Conservation (phyloP, 1,284 basidiomycete species). For the Trametes hirsuta region DNA sequence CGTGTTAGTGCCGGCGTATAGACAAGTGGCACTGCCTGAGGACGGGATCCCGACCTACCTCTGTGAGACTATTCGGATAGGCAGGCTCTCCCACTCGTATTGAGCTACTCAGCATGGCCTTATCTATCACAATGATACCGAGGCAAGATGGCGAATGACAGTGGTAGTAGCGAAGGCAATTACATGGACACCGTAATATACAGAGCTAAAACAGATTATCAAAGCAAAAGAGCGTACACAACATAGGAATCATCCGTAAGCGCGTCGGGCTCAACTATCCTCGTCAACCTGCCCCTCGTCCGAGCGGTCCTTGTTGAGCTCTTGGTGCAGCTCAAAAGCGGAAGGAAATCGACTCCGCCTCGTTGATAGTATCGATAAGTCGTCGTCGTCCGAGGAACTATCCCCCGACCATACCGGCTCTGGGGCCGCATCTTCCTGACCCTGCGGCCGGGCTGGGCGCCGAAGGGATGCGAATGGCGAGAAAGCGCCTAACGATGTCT, state of each 20-base stretch:
- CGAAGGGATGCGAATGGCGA: slow-evolving; percentile 46
- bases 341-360: slow-evolving; percentile 30
- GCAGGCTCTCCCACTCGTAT: too few relatives aligned
- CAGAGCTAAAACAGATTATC: not conserved
- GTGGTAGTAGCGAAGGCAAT: too few relatives aligned
- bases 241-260: not conserved
- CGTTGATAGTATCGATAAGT: slow-evolving; percentile 38
- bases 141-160: too few relatives aligned
- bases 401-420: slow-evolving; percentile 62
- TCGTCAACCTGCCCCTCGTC: slow-evolving; percentile 20
- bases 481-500: slow-evolving; percentile 54
- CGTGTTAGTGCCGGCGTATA: too few relatives aligned
- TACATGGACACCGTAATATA: not conserved
- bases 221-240: not conserved
- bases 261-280: slow-evolving; percentile 5
- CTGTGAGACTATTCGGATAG: too few relatives aligned
- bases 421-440: slow-evolving; percentile 36
- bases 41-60: too few relatives aligned
- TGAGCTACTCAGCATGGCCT: too few relatives aligned
- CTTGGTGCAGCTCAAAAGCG: slow-evolving; percentile 26
- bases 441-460: slow-evolving; percentile 23
- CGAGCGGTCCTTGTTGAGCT: slow-evolving; percentile 24
- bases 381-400: slow-evolving; percentile 65
- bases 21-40: too few relatives aligned
- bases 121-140: too few relatives aligned